These are phyloP conservation scores for Dioszegia aurantiaca DNA, from an alignment of 768 basidiomycete genomes.

Conservation along the genomic window DNA sequence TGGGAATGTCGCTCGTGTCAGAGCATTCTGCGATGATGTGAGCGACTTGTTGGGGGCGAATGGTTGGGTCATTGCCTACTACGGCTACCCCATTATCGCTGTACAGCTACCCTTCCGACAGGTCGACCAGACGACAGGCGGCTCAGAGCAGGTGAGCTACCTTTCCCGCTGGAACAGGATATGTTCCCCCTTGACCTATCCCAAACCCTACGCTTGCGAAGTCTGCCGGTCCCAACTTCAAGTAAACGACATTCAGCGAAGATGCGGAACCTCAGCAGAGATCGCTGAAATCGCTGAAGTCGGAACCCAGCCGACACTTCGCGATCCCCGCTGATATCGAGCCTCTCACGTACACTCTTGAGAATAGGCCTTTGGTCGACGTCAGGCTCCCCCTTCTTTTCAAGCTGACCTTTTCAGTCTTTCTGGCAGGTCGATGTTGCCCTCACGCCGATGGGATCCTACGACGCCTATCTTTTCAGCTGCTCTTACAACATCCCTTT, in stretches of 20 bases:
- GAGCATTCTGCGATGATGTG: conserved; percentile 8
- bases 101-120: background rate
- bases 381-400: no score
- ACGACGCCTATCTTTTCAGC: conserved; percentile 9
- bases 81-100: conserved; percentile 13
- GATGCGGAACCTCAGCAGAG: no score
- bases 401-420: background rate
- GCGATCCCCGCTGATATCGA: no score
- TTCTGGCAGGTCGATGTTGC: conserved; percentile 16
- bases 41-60: background rate
- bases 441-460: background rate
- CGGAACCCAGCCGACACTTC: no score
- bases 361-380: no score
- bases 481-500: conserved; percentile 15
- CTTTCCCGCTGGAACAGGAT: no score
- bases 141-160: conserved; percentile 4
- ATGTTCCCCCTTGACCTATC: no score
- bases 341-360: no score
- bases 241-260: no score
- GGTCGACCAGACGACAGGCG: background rate
- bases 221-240: no score
- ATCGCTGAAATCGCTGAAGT: no score
- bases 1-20: background rate
- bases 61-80: conserved; percentile 11
- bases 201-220: no score